A percentile compares a stretch with the other conserved stretches of the same genome.
These are phyloP conservation scores for Zymoseptoria passerinii DNA, from an alignment of 2,329 filamentous ascomycete species.

Conservation along the genomic window DNA sequence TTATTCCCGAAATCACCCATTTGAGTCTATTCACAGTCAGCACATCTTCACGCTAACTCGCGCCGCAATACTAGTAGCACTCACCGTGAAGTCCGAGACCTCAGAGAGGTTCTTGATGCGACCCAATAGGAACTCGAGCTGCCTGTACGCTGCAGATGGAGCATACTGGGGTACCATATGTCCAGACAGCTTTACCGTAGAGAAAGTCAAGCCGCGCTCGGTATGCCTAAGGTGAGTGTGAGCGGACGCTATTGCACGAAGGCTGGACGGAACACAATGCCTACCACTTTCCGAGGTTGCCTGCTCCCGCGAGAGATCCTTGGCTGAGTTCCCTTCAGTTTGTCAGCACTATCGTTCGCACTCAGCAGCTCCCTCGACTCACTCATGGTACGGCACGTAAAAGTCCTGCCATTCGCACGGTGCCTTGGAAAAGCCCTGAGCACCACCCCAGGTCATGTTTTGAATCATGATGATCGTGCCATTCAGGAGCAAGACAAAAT, in stretches of 20 bases:
- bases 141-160: constrained; percentile 59
- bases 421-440: constrained; percentile 57
- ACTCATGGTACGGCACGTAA: constrained; percentile 57
- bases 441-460: constrained; percentile 72
- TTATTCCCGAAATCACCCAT: constrained; percentile 26
- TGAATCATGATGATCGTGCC: constrained; percentile 66
- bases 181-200: constrained; percentile 47
- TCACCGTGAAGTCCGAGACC: constrained; percentile 26
- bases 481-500: constrained; percentile 59
- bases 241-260: neutral
- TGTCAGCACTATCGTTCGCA: neutral
- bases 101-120: constrained; percentile 50
- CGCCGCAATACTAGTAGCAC: neutral
- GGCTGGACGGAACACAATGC: neutral
- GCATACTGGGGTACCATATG: constrained; percentile 63
- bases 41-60: neutral
- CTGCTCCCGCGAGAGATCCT: constrained; percentile 47
- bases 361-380: constrained; percentile 35
- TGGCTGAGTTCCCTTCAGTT: neutral
- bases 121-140: constrained; percentile 68
- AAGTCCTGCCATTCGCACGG: constrained; percentile 51
- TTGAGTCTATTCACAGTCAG: constrained; percentile 16
- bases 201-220: constrained; percentile 68
- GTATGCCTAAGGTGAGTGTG: constrained; percentile 39
- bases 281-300: constrained; percentile 57